Base-by-base conservation (phyloP, 2,329 filamentous ascomycete species). In the Aspergillus fischeri region DNA sequence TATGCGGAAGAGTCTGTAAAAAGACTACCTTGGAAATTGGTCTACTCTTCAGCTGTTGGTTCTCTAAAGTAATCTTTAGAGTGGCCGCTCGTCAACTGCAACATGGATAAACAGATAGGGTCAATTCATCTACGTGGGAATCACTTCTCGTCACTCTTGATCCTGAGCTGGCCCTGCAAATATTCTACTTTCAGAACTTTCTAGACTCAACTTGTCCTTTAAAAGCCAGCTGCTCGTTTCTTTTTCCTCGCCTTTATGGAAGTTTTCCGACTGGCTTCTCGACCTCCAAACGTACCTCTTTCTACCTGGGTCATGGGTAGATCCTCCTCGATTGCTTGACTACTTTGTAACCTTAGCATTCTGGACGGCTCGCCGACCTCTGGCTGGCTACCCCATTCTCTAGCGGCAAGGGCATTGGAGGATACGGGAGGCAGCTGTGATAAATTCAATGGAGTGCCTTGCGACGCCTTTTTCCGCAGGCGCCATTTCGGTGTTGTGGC, bases 251-350 rank as follows among this genome's bases (percentile, higher is more conserved):
- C 57, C 62, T 72, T 76, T 11, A 53, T 53, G 11, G 52, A 58
- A n/a, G 35, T 62, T 49, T 66, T 72, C 51, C 66, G 68, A 24
- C 52, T 66, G 20, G 64, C 60, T 53, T 75, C 67, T 21, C 75
- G 67, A 38, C 72, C 63, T 28, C 74, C 75, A 59, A 76, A 77
- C 21, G 62, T 50, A 10, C 75, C 75, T 35, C 72, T 69, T 57
- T 77, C 75, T 24, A 67, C 56, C 53, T 77, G 75, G n/a, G 72
- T 77, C 73, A 76, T 76, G 4, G 73, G 69, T 21, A 71, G 51
- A 29, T 67, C 66, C 17, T 71, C 70, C 20, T 73, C 62, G 9
- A 61, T 66, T 21, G 65, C 59, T 47, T 77, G 74, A 54, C 74
- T 76, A 59, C 70, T 75, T 35, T 65, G 61, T 21, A 71, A 42